Conservation (phyloP, 805 yeast species). For the Yamadazyma scolyti region DNA sequence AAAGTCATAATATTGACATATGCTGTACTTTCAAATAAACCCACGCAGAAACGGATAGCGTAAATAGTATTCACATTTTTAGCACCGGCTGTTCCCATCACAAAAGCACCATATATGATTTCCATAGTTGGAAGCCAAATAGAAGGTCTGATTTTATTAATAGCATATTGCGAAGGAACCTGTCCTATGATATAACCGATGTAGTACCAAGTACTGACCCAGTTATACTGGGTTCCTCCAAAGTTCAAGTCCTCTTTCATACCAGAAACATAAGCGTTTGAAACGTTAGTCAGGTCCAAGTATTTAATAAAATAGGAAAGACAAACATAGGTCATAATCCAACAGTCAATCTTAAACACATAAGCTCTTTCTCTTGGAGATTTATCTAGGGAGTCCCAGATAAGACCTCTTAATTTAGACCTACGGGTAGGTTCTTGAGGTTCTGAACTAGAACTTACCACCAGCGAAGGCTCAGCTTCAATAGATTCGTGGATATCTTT, state of each 20-base stretch:
- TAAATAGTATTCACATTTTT: conserved; percentile 44
- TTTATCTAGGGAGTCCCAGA: conserved; percentile 8
- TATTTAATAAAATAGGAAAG: conserved; percentile 9
- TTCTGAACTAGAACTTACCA: no score
- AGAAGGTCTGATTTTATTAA: conserved; percentile 24
- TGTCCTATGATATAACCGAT: conserved; percentile 43
- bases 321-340: conserved; percentile 8
- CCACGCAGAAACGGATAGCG: conserved; percentile 51
- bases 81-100: conserved; percentile 29
- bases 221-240: conserved; percentile 50
- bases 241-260: conserved; percentile 52
- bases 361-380: conserved; percentile 7
- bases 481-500: no score
- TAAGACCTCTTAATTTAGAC: conserved; percentile 3
- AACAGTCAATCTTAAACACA: conserved; percentile 6
- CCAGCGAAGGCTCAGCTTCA: no score
- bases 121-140: conserved; percentile 30
- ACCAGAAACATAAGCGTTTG: conserved; percentile 65
- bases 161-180: conserved; percentile 9
- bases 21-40: conserved; percentile 20
- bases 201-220: conserved; percentile 49
- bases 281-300: conserved; percentile 44
- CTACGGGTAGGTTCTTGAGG: no score
- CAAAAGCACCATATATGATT: conserved; percentile 32
- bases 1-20: conserved; percentile 12